Evolutionary conservation across 257 asterid genomes (phyloP), one percentile per base, ranked within the genome.

Genomic region (Gardenia jasminoides): DNA sequence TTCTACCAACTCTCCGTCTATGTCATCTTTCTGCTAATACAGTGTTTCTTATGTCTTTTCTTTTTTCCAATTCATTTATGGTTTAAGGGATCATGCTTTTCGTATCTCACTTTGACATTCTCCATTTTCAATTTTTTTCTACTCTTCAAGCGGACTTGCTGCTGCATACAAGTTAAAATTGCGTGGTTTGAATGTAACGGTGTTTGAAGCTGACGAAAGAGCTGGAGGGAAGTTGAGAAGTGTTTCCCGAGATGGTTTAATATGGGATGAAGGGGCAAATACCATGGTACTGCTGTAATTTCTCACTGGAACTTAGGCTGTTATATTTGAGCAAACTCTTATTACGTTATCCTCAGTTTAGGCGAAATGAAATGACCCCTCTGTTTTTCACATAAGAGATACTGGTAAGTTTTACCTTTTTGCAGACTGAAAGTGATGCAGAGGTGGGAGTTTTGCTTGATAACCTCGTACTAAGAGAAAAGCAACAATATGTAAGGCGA

Each of bases 211-310:
- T 48, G 95, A 92, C 67, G 92, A 80, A 80, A 88, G 93, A 86
- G 84, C 94, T 83, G 98, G 98, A 81, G 98, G 98, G 67, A 94
- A 89, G 91, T 83, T 94, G 66, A 89, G 89, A 87, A 89, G 91
- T 85, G 79, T 88, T 83, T 84, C 88, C 47, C 91, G 75, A 44
- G 85, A 91, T 87, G 98, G 97, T 79, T 64, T 94, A 73, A 82
- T 91, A 83, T 94, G 98, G 98, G 98, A 94, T 61, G 97, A 94
- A 83, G 98, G 98, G 43, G 98, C 98, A 24, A 94, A 94, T 85
- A 92, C 98, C 79, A 94, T 94, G 98, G 98, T 94, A 52, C 66
- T 58, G 65, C 47, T 13, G 4, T 65, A 58, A 19, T 52, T 82
- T 70, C 9, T 36, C 8, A 62, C 67, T 31, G 73, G 6, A 26